phyloP scores from a whole-genome alignment of 345 rosid species.

The Melaleuca quinquenervia region DNA sequence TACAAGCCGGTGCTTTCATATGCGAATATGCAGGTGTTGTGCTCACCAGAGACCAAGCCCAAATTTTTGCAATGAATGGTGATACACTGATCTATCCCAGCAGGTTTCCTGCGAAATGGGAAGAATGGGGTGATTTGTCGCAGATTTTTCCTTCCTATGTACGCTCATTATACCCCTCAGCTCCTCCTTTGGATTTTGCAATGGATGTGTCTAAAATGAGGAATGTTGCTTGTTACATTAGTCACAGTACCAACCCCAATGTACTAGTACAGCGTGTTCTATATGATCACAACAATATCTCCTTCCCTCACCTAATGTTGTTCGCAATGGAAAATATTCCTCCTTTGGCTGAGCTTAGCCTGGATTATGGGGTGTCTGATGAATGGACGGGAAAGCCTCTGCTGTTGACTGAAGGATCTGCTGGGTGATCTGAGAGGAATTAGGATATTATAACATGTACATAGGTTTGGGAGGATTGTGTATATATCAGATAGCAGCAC shows the following conservation, averaged over 20 bases:
- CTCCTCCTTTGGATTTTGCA: slow-evolving; percentile 84
- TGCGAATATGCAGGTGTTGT: slow-evolving; percentile 87
- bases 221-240: slow-evolving; percentile 87
- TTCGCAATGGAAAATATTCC: slow-evolving; percentile 85
- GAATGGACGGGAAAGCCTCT: slow-evolving; percentile 69
- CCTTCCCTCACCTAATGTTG: slow-evolving; percentile 92
- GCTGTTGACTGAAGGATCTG: neutral
- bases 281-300: slow-evolving; percentile 74
- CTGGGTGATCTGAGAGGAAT: neutral
- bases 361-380: slow-evolving; percentile 85
- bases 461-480: neutral
- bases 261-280: slow-evolving; percentile 76
- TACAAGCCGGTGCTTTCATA: slow-evolving; percentile 79
- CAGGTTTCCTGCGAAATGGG: slow-evolving; percentile 62
- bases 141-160: slow-evolving; percentile 41
- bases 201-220: slow-evolving; percentile 95
- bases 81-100: slow-evolving; percentile 65
- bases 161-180: slow-evolving; percentile 46
- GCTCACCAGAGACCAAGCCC: slow-evolving; percentile 83
- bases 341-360: slow-evolving; percentile 84
- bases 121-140: slow-evolving; percentile 86
- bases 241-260: slow-evolving; percentile 81
- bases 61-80: slow-evolving; percentile 71
- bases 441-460: neutral
- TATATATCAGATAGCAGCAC: neutral